Base-by-base conservation (phyloP, 2,329 filamentous ascomycete species). In the Exutisphaerella laricina region DNA sequence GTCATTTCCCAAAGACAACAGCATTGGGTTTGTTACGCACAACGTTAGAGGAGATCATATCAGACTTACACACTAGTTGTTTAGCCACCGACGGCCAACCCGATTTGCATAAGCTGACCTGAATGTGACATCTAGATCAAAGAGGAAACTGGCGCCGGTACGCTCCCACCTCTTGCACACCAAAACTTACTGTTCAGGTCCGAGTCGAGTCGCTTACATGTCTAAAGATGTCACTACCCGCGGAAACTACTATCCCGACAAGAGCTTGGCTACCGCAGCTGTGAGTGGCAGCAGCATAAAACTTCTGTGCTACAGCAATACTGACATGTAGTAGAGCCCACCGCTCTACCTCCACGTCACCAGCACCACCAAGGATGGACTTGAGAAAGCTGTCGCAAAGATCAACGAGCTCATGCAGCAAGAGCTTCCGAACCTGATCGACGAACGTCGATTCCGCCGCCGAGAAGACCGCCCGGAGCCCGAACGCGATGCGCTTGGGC, bases 91-190 rank as follows among this genome's bases (percentile, higher is more conserved):
- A 43, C 53, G 56, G 58, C 46, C 67, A 66, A 73, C 77, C 79
- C 82, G 80, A 80, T 80, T 86, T 82, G 79, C 85, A 87, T 81
- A 80, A 92, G 88, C 89, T 97, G 81, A 96, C 89, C 80, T 82
- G 35, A 42, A 37, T 81, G 79, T 92, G 82, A 80, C 70, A 85
- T 85, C 61, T 89, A 98, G 92, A 98, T 98, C 63, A 94, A 95
- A 84, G 90, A 96, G 75, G 88, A 96, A 63, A 97, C 90, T 82
- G 92, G 92, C 78, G 90, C 92, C 78, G 92, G 92, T 98, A 98
- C 82, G 89, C 80, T 74, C 71, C 66, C 72, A 70, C 69, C 41
- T 41, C 29, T 36, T 71, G 17, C 46, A 51, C 66, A 69, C 66
- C 65, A 68, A 67, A 65, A 60, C 65, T 66, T 68, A 66, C 65